Evolutionary conservation across 176 grass and related monocot genomes (phyloP).

Genomic region (Tillandsia fasciculata): DNA sequence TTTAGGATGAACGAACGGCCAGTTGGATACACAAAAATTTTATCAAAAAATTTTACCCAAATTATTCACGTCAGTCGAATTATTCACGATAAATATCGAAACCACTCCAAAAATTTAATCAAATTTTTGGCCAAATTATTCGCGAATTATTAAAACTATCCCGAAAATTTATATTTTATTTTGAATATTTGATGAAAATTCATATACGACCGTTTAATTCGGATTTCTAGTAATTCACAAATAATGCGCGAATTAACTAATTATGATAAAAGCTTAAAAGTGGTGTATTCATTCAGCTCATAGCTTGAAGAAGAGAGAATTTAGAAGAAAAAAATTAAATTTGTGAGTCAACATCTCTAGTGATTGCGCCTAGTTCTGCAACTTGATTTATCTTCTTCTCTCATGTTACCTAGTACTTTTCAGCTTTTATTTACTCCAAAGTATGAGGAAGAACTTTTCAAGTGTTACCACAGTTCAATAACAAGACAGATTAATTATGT

Average conservation of each 20-base stretch:
- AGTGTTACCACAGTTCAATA: constrained; percentile 13
- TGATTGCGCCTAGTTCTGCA: not conserved
- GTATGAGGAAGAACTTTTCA: constrained; percentile 17
- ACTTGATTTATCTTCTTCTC: not conserved
- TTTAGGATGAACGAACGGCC: no score
- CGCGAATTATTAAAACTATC: no score
- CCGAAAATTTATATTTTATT: no score
- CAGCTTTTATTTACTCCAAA: constrained; percentile 10
- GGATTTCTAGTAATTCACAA: no score
- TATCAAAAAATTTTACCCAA: no score
- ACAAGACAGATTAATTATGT: constrained; percentile 21
- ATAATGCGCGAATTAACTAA: not conserved
- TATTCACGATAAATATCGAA: not conserved
- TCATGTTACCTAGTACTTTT: not conserved
- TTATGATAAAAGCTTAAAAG: not conserved
- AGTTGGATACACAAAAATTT: no score
- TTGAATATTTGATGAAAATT: no score
- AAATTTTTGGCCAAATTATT: no score
- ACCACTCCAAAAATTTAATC: not conserved
- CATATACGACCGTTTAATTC: no score
- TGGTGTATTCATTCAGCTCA: not conserved
- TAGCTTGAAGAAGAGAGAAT: not conserved
- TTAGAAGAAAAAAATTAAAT: not conserved
- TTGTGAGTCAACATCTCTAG: not conserved
- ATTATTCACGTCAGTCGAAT: no score